Percentiles rank a stretch among this genome's conserved stretches.
These are phyloP conservation scores for Ustilago xerochloae DNA, from an alignment of 1,284 basidiomycete species.

Conservation along the genomic window DNA sequence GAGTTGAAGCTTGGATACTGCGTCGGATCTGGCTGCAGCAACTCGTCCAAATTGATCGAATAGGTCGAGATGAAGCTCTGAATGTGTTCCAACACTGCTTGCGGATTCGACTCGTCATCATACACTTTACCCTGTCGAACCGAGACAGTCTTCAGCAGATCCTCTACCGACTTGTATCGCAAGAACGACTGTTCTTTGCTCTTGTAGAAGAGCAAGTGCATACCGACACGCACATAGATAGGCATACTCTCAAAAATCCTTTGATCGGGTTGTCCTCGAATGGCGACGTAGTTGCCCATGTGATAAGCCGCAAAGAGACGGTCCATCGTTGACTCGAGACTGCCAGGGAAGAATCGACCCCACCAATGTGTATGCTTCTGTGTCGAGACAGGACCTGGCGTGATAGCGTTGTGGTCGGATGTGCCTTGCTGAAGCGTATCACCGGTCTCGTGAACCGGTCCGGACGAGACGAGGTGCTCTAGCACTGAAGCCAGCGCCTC, in stretches of 20 bases:
- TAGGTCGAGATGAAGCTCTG: constrained; percentile 90
- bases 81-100: constrained; percentile 85
- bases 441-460: constrained; percentile 28
- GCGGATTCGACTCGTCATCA: constrained; percentile 89
- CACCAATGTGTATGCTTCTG: constrained; percentile 40
- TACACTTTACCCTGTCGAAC: constrained; percentile 56
- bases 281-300: constrained; percentile 61
- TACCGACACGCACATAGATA: constrained; percentile 91
- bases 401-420: constrained; percentile 37
- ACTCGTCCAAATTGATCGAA: constrained; percentile 82
- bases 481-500: constrained; percentile 40
- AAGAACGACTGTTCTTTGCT: constrained; percentile 92
- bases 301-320: constrained; percentile 51
- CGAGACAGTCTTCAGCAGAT: constrained; percentile 69
- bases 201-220: constrained; percentile 91
- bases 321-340: constrained; percentile 40
- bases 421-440: constrained; percentile 18
- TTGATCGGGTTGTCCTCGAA: constrained; percentile 45
- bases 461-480: constrained; percentile 43
- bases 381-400: constrained; percentile 31
- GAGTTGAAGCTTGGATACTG: constrained; percentile 85
- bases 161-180: constrained; percentile 90
- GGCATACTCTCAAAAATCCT: constrained; percentile 74
- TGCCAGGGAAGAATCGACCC: constrained; percentile 44
- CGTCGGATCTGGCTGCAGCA: constrained; percentile 74